A percentile compares a stretch with the other conserved stretches of the same genome.
Evolutionary conservation across 139 green algal species (phyloP).

Genomic region (Haematococcus sp.): DNA sequence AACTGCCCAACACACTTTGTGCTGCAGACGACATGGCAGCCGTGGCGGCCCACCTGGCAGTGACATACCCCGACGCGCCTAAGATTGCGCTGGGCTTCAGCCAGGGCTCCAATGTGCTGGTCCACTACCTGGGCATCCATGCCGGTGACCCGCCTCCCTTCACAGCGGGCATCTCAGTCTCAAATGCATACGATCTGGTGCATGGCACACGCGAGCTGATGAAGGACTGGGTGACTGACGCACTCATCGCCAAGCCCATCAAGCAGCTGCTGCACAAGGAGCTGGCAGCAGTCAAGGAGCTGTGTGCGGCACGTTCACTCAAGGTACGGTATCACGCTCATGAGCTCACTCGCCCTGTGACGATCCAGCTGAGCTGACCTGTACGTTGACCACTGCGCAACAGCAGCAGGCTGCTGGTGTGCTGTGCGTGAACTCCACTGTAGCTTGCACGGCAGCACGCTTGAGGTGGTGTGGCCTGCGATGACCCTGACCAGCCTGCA

Average conservation of each 20-base stretch:
- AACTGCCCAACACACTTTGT: too few relatives aligned
- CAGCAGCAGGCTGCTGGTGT: too few relatives aligned
- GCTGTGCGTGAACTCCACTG: too few relatives aligned
- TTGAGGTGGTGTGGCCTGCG: too few relatives aligned
- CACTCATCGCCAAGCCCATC: background rate
- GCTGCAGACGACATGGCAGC: constrained; percentile 6
- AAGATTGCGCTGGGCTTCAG: constrained; percentile 9
- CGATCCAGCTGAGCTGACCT: too few relatives aligned
- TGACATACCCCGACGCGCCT: background rate
- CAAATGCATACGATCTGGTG: constrained; percentile 13
- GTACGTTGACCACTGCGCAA: too few relatives aligned
- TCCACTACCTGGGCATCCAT: constrained; percentile 7
- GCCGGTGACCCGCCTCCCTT: background rate
- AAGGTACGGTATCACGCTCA: background rate
- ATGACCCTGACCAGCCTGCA: too few relatives aligned
- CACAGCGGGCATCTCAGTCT: constrained; percentile 6
- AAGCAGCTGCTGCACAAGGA: constrained; percentile 7
- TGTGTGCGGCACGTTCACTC: background rate
- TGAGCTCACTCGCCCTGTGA: too few relatives aligned
- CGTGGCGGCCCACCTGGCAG: background rate
- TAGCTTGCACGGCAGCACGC: too few relatives aligned
- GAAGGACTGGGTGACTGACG: background rate
- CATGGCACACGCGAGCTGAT: too few relatives aligned
- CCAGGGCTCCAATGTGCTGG: constrained; percentile 8
- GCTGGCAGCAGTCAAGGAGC: constrained; percentile 3